Evolutionary conservation across 2,329 filamentous ascomycete genomes (phyloP).

Genomic region (Myriosclerotinia curreyana): DNA sequence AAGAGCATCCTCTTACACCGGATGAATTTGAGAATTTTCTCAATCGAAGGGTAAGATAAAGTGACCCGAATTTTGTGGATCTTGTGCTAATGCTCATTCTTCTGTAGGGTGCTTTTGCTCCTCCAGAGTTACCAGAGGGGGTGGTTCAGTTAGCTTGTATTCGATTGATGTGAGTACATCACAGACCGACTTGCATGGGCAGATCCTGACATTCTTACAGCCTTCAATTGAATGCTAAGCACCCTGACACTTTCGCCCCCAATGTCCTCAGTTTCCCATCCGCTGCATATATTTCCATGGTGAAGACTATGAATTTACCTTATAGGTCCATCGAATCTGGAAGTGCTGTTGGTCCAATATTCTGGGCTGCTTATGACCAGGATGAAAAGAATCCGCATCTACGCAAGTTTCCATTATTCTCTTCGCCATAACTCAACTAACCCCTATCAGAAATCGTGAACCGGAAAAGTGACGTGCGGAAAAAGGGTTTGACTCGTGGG

Average conservation of each 20-base stretch:
- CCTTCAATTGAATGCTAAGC: conserved; percentile 44
- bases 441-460: conserved; percentile 54
- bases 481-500: conserved; percentile 60
- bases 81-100: conserved; percentile 21
- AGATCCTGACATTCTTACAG: conserved; percentile 19
- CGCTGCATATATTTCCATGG: conserved; percentile 54
- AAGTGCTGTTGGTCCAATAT: conserved; percentile 60
- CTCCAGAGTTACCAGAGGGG: conserved; percentile 31
- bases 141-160: conserved; percentile 29
- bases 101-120: conserved; percentile 35
- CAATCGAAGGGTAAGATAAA: conserved; percentile 30
- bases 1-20: conserved; percentile 37
- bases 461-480: conserved; percentile 64
- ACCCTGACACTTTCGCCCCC: conserved; percentile 57
- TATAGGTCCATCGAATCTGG: conserved; percentile 57
- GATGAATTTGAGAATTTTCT: conserved; percentile 40
- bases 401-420: conserved; percentile 43
- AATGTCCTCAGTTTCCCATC: conserved; percentile 52
- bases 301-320: conserved; percentile 52
- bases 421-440: neutral
- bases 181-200: neutral
- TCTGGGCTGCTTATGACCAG: conserved; percentile 56
- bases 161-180: conserved; percentile 30
- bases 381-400: conserved; percentile 55
- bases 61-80: conserved; percentile 13